Evolutionary conservation across 352 stramenopile genomes (phyloP).

Genomic region (Phytophthora tubulina): DNA sequence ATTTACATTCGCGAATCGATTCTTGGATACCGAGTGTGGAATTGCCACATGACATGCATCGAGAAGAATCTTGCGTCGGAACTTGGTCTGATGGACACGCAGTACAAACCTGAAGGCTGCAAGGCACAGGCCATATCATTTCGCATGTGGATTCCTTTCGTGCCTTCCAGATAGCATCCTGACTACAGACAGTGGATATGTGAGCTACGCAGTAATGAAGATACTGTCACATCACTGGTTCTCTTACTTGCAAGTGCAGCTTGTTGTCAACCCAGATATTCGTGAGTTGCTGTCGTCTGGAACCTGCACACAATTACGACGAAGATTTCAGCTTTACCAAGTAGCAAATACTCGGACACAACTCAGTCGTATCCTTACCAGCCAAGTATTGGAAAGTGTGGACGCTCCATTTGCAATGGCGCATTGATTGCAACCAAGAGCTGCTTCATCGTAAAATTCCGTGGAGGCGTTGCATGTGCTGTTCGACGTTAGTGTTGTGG

Average conservation of each 20-base stretch:
- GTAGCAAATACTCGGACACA: background rate
- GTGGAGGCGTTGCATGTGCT: conserved; percentile 42
- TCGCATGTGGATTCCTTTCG: conserved; percentile 52
- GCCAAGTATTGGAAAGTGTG: conserved; percentile 40
- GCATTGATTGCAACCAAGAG: conserved; percentile 69
- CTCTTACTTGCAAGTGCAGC: conserved; percentile 60
- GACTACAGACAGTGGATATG: conserved; percentile 13
- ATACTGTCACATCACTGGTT: background rate
- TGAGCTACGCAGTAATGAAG: conserved; percentile 5
- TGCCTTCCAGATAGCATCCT: conserved; percentile 29
- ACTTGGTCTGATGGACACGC: conserved; percentile 50
- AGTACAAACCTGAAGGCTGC: conserved; percentile 55
- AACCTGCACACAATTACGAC: conserved; percentile 33
- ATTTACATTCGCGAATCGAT: conserved; percentile 58
- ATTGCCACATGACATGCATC: conserved; percentile 69
- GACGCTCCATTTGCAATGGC: conserved; percentile 43
- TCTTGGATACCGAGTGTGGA: conserved; percentile 61
- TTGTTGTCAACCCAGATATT: conserved; percentile 35
- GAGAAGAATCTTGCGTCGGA: conserved; percentile 50
- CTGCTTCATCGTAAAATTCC: conserved; percentile 68
- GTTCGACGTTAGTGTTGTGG: conserved; percentile 16
- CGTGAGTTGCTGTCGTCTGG: conserved; percentile 38
- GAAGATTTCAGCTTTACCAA: background rate
- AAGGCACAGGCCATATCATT: conserved; percentile 73
- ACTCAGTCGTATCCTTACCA: conserved; percentile 39